Evolutionary conservation across 768 basidiomycete species (phyloP).

Genomic region (Pulveroboletus sp.): DNA sequence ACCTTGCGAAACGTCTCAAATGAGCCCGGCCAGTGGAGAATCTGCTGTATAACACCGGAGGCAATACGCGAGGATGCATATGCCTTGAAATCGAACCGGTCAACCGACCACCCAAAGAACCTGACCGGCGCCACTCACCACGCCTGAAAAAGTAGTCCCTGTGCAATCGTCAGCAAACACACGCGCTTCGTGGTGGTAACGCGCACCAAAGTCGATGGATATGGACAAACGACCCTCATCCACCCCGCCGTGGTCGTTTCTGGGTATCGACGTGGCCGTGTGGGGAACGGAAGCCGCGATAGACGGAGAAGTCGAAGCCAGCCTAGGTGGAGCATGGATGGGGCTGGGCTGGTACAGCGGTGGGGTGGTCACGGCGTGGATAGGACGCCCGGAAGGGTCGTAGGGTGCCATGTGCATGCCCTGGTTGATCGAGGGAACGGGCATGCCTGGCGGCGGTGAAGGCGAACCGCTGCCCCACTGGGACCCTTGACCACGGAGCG

Average conservation of each 20-base stretch:
- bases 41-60: constrained; percentile 77
- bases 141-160: constrained; percentile 89
- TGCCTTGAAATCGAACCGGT: constrained; percentile 44
- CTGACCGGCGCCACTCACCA: constrained; percentile 49
- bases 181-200: background rate
- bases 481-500: constrained; percentile 24
- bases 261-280: constrained; percentile 5
- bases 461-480: constrained; percentile 29
- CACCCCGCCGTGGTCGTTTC: constrained; percentile 19
- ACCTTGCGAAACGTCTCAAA: constrained; percentile 85
- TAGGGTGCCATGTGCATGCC: background rate
- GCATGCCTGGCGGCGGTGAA: constrained; percentile 28
- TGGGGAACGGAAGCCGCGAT: constrained; percentile 3
- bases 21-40: constrained; percentile 82
- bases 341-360: constrained; percentile 31
- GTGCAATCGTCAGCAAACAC: background rate
- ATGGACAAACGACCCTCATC: constrained; percentile 82
- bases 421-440: background rate
- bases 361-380: background rate
- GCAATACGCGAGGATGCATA: constrained; percentile 85
- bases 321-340: constrained; percentile 19
- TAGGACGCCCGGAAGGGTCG: background rate
- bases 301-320: constrained; percentile 24
- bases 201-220: constrained; percentile 78
- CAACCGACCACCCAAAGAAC: background rate